Evolutionary conservation across 306 rosid species (phyloP).

Genomic region (Lotus japonicus): DNA sequence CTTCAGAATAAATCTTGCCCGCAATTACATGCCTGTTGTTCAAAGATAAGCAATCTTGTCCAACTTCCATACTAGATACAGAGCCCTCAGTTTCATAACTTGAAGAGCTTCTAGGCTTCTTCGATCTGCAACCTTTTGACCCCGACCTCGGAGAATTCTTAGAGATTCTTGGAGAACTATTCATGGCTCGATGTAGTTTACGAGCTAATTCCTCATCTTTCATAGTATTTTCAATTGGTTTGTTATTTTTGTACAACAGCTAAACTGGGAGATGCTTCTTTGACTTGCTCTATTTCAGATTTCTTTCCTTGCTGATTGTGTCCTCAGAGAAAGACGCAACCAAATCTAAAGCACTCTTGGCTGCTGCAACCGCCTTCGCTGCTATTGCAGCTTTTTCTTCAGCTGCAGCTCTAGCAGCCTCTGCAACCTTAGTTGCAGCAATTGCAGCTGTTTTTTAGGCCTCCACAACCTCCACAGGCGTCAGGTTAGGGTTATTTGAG

Average conservation of each 20-base stretch:
- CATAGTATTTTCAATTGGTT: slow-evolving; percentile 61
- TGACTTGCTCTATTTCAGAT: slow-evolving; percentile 65
- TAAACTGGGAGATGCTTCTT: slow-evolving; percentile 94
- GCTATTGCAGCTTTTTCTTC: slow-evolving; percentile 85
- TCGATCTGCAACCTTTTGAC: slow-evolving; percentile 54
- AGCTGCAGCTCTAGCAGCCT: slow-evolving; percentile 70
- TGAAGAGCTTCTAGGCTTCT: slow-evolving; percentile 57
- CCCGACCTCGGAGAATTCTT: slow-evolving; percentile 64
- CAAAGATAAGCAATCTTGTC: slow-evolving; percentile 42
- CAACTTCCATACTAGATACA: slow-evolving; percentile 32
- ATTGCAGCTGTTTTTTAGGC: slow-evolving; percentile 58
- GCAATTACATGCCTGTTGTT: slow-evolving; percentile 45
- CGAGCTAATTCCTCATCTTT: slow-evolving; percentile 93
- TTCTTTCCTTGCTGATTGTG: slow-evolving; percentile 43
- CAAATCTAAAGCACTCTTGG: slow-evolving; percentile 84
- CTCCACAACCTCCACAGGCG: slow-evolving; percentile 65
- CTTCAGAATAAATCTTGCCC: slow-evolving; percentile 45
- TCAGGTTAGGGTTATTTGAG: slow-evolving; percentile 49
- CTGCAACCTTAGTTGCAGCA: slow-evolving; percentile 67
- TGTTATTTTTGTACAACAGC: slow-evolving; percentile 82
- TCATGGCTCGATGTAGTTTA: slow-evolving; percentile 79
- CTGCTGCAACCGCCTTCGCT: slow-evolving; percentile 78
- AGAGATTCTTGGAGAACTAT: slow-evolving; percentile 86
- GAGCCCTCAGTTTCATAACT: slow-evolving; percentile 50
- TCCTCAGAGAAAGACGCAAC: slow-evolving; percentile 82